Conservation (phyloP, 352 stramenopile species). For the Phytophthora foliorum region DNA sequence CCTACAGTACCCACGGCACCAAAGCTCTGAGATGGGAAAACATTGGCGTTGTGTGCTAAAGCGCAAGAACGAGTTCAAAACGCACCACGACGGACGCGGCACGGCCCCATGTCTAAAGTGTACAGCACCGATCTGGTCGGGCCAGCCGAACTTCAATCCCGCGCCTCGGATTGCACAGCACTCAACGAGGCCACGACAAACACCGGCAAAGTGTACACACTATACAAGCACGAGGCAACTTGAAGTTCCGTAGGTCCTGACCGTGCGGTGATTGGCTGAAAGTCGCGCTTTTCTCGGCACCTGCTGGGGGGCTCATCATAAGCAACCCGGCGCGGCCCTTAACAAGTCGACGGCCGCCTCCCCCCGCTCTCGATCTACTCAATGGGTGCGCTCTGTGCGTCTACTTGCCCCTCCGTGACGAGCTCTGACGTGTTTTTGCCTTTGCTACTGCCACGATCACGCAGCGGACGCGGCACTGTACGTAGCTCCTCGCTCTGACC, state of each 20-base stretch:
- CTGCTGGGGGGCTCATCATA: conserved; percentile 21
- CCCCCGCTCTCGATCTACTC: background rate
- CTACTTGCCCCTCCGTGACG: background rate
- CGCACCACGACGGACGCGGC: background rate
- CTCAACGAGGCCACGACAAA: conserved; percentile 24
- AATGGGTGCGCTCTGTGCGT: conserved; percentile 16
- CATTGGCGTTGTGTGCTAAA: too few relatives aligned
- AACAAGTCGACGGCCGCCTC: conserved; percentile 12
- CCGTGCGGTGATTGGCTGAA: conserved; percentile 19
- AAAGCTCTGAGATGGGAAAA: too few relatives aligned
- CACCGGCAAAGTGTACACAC: conserved; percentile 16
- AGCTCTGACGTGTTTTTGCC: conserved; percentile 10
- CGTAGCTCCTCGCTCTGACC: conserved; percentile 11
- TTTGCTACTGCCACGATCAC: background rate
- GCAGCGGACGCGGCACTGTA: conserved; percentile 36
- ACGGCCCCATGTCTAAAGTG: background rate
- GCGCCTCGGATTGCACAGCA: conserved; percentile 23
- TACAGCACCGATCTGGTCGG: conserved; percentile 15
- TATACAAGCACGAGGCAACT: conserved; percentile 3
- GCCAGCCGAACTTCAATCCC: conserved; percentile 24
- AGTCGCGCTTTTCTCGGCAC: conserved; percentile 16
- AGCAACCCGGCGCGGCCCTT: background rate
- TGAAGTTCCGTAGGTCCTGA: conserved; percentile 28
- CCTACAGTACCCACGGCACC: too few relatives aligned
- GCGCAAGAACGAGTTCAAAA: too few relatives aligned